Base-by-base conservation (phyloP, 176 grass and related monocot genomes). In the Carex myosuroides region DNA sequence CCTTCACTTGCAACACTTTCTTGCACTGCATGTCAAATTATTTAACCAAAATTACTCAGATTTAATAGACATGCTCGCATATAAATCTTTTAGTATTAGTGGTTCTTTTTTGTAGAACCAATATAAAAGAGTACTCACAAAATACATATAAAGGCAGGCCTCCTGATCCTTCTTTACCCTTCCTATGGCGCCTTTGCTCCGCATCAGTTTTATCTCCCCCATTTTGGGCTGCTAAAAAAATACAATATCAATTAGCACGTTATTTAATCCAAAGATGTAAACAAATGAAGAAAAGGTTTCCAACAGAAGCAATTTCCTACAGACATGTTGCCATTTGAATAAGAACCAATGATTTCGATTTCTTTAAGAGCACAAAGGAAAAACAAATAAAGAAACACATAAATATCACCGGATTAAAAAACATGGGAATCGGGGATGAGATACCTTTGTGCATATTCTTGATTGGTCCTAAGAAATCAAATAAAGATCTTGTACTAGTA, bases 81-180 rank as follows among this genome's bases (percentile, higher is more conserved):
- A 71, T 42, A 16, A 21, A 71, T 42, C 16, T 78, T 78, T 78
- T 33, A 33, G 26, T 32, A 56, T 10, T 13, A 9, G 52, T 57
- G 52, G 52, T 57, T 71, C 18, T 71, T 70, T 39, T 39, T 1
- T 71, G 24, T 6, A 13, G 5, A 56, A 77, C 22, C 56, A 17
- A 3, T 0, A 41, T 1, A 53, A 21, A 50, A 41, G n/a, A 60
- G 39, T 56, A 42, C 94, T 82, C 64, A 95, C 93, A 62, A 22
- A 93, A 93, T 75, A 97, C 80, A 81, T 91, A 93, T 75, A 97
- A 70, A n/a, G 94, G 93, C 8, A 95, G 89, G 41, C 91, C 87
- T 1, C 91, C 93, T 22, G 91, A 91, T 59, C 88, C 88, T 33
- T 86, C 89, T 39, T 82, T 81, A 87, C 82, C 86, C 5, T 84